Base-by-base conservation (phyloP, 768 basidiomycete species). In the Hebeloma cylindrosporum region DNA sequence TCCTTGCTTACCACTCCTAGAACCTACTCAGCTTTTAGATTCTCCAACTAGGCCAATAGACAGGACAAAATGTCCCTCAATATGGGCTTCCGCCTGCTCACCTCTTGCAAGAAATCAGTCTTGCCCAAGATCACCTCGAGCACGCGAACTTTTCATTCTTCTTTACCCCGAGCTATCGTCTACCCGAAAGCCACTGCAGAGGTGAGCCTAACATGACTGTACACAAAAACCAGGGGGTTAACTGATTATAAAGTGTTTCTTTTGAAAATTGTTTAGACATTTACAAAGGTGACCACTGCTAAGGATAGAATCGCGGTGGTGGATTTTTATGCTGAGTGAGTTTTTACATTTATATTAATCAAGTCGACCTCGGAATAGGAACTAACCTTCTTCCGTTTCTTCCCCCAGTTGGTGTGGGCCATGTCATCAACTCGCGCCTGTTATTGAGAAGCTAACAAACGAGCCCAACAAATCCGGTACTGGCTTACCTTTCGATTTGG, bases 311-410 rank as follows among this genome's bases (percentile, higher is more conserved):
- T 85, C 18, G 75, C 85, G 30, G 65, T 90, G 5, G 86, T 88
- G 17, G 88, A 90, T 53, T 90, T 90, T 53, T 85, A 88, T 59
- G 88, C 88, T 35, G 79, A 88, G 88, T 88, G 54, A 35, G 82
- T 71, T 22, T 51, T 28, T 17, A 44, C 30, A 14, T n/a, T n/a
- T n/a, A n/a, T n/a, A n/a, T n/a, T n/a, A n/a, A n/a, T n/a, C n/a
- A 23, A 50, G 25, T 33, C 37, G 31, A 47, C 26, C 30, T 30
- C 18, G 11, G 29, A 41, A 38, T 10, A 22, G 1, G n/a, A 32
- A 25, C 36, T 20, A 33, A 21, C 26, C 32, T 32, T 34, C 22
- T 40, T 20, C 25, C 30, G 35, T 45, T 28, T 42, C 37, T 43
- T 18, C n/a, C n/a, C 40, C 11, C 41, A 90, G 88, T 48, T 91